Conservation (phyloP, 345 rosid species). For the rapeseed (Brassica napus) region Da-Ae NC_063434.1:6687001-6687500, state of each 20-base stretch:
- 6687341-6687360: background rate
- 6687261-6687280: background rate
- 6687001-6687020: background rate
- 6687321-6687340: background rate
- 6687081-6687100: slow-evolving; percentile 4
- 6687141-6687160: slow-evolving; percentile 20
- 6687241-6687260: background rate
- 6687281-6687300: background rate
- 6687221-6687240: slow-evolving; percentile 34
- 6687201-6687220: slow-evolving; percentile 19
- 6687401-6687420: background rate
- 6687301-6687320: background rate
- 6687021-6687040: slow-evolving; percentile 12
- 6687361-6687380: background rate
- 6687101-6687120: background rate
- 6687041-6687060: slow-evolving; percentile 27
- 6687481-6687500: background rate
- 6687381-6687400: background rate
- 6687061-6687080: slow-evolving; percentile 21
- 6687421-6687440: background rate
- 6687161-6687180: slow-evolving; percentile 11
- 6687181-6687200: background rate
- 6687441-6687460: background rate
- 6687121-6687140: background rate
- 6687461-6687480: background rate